Conservation (phyloP, 164 flowering plant species). For the Liquidambar formosana region DNA sequence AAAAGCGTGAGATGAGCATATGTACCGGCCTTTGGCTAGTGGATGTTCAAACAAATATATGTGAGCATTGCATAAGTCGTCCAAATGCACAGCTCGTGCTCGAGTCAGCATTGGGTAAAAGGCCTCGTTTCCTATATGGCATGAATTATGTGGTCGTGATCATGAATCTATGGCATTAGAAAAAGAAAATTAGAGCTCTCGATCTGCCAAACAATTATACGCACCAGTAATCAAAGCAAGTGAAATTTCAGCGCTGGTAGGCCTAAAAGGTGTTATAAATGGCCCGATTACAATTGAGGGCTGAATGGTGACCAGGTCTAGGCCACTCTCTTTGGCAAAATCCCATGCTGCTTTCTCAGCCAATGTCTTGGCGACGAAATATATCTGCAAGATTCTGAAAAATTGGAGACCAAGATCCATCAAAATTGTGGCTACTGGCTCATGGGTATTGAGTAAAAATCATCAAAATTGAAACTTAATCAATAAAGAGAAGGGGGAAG, state of each 20-base stretch:
- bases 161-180: no score
- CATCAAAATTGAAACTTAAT: no score
- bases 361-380: constrained; percentile 30
- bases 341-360: constrained; percentile 42
- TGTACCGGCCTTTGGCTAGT: constrained; percentile 24
- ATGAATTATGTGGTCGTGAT: no score
- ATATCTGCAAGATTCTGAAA: constrained; percentile 22
- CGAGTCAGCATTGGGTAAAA: neutral
- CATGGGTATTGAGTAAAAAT: neutral
- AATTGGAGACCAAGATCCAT: neutral
- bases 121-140: constrained; percentile 9
- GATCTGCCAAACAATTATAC: no score
- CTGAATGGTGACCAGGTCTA: neutral
- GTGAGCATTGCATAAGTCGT: constrained; percentile 24
- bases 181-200: no score
- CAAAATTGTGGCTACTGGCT: neutral
- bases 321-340: constrained; percentile 24
- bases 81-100: constrained; percentile 16
- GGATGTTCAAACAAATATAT: constrained; percentile 24
- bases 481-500: no score
- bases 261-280: neutral
- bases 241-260: neutral
- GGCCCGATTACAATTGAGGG: neutral
- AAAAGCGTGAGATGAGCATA: constrained; percentile 15
- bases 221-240: neutral